Percentiles rank a stretch among this genome's conserved stretches.
Conservation (phyloP, 1,284 basidiomycete species). For the Neolentinus lepideus region DNA sequence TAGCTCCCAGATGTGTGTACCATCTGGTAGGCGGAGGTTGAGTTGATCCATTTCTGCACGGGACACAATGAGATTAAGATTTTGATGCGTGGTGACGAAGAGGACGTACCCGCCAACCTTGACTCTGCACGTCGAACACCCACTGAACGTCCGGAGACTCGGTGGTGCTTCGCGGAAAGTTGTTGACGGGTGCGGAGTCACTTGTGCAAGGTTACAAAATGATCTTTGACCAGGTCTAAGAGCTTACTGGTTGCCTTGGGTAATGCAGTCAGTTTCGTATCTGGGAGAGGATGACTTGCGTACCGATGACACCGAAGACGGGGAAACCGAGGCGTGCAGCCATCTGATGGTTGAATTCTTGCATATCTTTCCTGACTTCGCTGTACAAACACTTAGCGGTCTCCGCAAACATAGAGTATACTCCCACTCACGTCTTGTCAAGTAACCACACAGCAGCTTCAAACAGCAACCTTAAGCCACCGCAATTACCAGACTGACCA, state of each 20-base stretch:
- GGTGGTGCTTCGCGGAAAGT: conserved; percentile 8
- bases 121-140: conserved; percentile 11
- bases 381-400: conserved; percentile 17
- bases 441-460: conserved; percentile 40
- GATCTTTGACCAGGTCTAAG: not conserved
- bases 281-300: not conserved
- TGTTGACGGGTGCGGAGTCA: conserved; percentile 11
- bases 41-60: conserved; percentile 9
- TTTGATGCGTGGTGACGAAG: not conserved
- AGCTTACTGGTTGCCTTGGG: not conserved
- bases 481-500: not conserved
- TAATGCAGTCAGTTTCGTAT: not conserved
- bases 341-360: conserved; percentile 9
- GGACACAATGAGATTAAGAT: not conserved
- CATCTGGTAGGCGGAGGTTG: conserved; percentile 6
- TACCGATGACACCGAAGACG: conserved; percentile 8
- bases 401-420: not conserved
- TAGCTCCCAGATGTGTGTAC: conserved; percentile 9
- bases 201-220: not conserved
- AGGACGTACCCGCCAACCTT: conserved; percentile 8
- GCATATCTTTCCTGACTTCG: conserved; percentile 26
- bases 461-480: not conserved
- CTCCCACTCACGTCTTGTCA: conserved; percentile 27
- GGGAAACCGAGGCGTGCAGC: conserved; percentile 5
- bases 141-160: conserved; percentile 8